These are phyloP conservation scores for Tilletia setariae DNA, from an alignment of 1,284 basidiomycete genomes.

Conservation along the genomic window DNA sequence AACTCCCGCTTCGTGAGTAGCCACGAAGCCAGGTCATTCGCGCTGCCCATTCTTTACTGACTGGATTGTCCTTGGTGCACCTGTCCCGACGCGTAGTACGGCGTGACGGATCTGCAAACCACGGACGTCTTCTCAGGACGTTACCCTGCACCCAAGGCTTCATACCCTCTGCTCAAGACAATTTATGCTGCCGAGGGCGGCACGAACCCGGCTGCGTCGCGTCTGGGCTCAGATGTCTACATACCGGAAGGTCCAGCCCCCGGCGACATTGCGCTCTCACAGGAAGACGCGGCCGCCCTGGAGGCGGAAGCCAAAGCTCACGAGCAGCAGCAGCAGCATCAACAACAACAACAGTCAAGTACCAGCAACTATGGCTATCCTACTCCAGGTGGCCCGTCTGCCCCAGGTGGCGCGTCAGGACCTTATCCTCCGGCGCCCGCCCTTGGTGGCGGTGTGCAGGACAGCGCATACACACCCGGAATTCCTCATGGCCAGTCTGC, in stretches of 20 bases:
- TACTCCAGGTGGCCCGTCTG: too few species aligned
- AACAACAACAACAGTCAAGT: neutral
- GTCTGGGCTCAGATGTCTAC: constrained; percentile 37
- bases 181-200: constrained; percentile 46
- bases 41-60: neutral
- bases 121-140: constrained; percentile 1
- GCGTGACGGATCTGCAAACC: neutral
- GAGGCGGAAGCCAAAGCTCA: constrained; percentile 10
- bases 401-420: too few species aligned
- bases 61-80: too few species aligned
- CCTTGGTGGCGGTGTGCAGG: too few species aligned
- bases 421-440: too few species aligned
- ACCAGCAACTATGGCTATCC: too few species aligned
- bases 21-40: neutral
- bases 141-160: constrained; percentile 22
- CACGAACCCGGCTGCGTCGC: constrained; percentile 18
- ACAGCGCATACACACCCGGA: too few species aligned
- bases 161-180: constrained; percentile 45
- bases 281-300: constrained; percentile 26
- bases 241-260: constrained; percentile 41
- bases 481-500: too few species aligned
- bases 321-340: neutral
- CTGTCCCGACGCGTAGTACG: neutral
- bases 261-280: constrained; percentile 37
- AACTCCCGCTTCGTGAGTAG: constrained; percentile 11